Conservation (phyloP, 768 basidiomycete species). For the Mycena rosella region DNA sequence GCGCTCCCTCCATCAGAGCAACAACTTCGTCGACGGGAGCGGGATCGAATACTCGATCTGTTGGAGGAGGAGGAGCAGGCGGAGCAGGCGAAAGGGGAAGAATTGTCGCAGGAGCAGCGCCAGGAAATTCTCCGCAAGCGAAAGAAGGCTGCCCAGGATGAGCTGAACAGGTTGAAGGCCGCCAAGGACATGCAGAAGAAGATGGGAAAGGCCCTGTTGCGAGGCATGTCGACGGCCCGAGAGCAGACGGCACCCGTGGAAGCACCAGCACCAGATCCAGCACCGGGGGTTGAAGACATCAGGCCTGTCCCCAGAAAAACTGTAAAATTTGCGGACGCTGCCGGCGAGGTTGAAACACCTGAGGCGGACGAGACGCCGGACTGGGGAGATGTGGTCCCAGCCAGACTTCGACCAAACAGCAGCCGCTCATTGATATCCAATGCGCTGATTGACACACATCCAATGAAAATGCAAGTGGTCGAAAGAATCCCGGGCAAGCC, state of each 20-base stretch:
- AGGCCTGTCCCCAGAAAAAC: constrained; percentile 60
- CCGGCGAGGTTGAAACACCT: constrained; percentile 35
- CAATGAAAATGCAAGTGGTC: constrained; percentile 79
- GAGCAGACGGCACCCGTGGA: constrained; percentile 53
- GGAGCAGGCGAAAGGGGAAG: constrained; percentile 57
- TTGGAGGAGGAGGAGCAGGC: constrained; percentile 78
- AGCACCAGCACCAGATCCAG: constrained; percentile 27
- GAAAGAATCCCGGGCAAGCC: constrained; percentile 64
- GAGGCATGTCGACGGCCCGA: constrained; percentile 56
- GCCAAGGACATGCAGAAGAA: constrained; percentile 76
- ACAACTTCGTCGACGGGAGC: constrained; percentile 67
- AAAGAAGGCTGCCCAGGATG: constrained; percentile 59
- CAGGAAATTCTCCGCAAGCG: constrained; percentile 64
- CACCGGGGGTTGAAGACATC: constrained; percentile 43
- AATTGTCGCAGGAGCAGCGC: constrained; percentile 54
- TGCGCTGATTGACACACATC: constrained; percentile 52
- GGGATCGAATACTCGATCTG: constrained; percentile 72
- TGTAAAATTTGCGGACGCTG: constrained; percentile 64
- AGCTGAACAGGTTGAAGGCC: constrained; percentile 54
- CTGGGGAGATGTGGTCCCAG: constrained; percentile 70
- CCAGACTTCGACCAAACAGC: constrained; percentile 57
- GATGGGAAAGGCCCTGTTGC: constrained; percentile 79
- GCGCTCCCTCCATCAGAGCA: constrained; percentile 60
- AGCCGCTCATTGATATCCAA: constrained; percentile 53
- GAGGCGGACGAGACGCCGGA: constrained; percentile 41